Percentiles rank a stretch among this genome's conserved stretches.
Conservation (phyloP, 208 protist genomes). For the Crithidia fasciculata region DNA sequence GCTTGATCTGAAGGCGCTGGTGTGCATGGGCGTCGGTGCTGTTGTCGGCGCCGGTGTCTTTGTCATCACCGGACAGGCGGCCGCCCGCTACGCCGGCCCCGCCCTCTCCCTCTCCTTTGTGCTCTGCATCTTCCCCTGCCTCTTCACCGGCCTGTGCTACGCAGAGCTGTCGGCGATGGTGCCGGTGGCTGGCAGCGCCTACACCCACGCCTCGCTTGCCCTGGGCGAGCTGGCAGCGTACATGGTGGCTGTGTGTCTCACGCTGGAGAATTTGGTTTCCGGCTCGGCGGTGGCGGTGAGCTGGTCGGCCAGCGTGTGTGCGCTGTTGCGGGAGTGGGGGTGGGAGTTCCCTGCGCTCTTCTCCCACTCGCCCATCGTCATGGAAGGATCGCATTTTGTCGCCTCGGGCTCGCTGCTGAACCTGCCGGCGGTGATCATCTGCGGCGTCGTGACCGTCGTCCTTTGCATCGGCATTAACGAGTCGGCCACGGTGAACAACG, state of each 20-base stretch:
- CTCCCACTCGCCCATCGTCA: constrained; percentile 5
- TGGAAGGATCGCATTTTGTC: constrained; percentile 5
- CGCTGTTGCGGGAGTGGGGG: constrained; percentile 22
- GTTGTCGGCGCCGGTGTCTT: constrained; percentile 19
- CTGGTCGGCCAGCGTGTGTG: constrained; percentile 29
- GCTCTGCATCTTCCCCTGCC: constrained; percentile 23
- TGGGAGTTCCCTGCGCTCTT: constrained; percentile 18
- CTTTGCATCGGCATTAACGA: constrained; percentile 23
- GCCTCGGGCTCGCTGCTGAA: constrained; percentile 17
- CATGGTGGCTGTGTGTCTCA: constrained; percentile 30
- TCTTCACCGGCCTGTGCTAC: constrained; percentile 27
- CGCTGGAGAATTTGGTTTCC: constrained; percentile 22
- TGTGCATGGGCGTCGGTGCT: constrained; percentile 23
- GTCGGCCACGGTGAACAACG: constrained; percentile 25
- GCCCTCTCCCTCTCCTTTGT: constrained; percentile 24
- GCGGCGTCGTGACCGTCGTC: constrained; percentile 16
- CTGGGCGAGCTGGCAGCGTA: constrained; percentile 21
- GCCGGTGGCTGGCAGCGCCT: constrained; percentile 20
- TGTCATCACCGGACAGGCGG: constrained; percentile 26
- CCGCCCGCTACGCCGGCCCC: constrained; percentile 20
- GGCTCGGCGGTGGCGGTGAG: constrained; percentile 24
- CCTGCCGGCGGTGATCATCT: constrained; percentile 21
- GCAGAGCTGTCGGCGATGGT: constrained; percentile 24
- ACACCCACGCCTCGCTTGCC: constrained; percentile 19
- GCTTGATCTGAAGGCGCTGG: constrained; percentile 19